These are phyloP conservation scores for Solanum paucissectum DNA, from an alignment of 257 asterid species.

Conservation along the genomic window DNA sequence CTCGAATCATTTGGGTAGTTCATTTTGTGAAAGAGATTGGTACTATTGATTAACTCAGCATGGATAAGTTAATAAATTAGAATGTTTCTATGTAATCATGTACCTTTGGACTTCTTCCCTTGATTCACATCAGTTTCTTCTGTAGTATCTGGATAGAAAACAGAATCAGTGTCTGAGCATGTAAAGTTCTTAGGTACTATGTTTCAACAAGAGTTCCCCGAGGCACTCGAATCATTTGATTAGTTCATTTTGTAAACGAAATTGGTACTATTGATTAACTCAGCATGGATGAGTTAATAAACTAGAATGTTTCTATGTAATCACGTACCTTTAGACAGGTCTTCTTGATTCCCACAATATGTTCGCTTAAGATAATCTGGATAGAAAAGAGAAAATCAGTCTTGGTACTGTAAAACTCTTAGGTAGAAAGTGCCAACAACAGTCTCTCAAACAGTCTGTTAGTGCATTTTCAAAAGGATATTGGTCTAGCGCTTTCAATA, in stretches of 20 bases:
- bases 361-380: neutral
- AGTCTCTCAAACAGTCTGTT: neutral
- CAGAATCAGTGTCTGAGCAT: neutral
- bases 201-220: neutral
- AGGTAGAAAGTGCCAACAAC: neutral
- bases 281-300: neutral
- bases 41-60: neutral
- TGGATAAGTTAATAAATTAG: neutral
- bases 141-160: conserved; percentile 7
- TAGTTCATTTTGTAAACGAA: neutral
- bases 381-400: neutral
- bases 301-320: neutral
- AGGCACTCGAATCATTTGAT: neutral
- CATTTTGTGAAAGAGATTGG: neutral
- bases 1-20: neutral
- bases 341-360: neutral
- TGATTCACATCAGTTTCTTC: neutral
- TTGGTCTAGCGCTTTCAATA: neutral
- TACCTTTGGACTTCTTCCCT: neutral
- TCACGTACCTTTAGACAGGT: neutral
- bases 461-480: neutral
- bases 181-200: neutral
- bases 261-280: neutral
- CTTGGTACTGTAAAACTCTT: neutral
- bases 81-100: neutral